These are phyloP conservation scores for Medicago lupulina DNA, from an alignment of 306 rosid species.

Conservation along the genomic window DNA sequence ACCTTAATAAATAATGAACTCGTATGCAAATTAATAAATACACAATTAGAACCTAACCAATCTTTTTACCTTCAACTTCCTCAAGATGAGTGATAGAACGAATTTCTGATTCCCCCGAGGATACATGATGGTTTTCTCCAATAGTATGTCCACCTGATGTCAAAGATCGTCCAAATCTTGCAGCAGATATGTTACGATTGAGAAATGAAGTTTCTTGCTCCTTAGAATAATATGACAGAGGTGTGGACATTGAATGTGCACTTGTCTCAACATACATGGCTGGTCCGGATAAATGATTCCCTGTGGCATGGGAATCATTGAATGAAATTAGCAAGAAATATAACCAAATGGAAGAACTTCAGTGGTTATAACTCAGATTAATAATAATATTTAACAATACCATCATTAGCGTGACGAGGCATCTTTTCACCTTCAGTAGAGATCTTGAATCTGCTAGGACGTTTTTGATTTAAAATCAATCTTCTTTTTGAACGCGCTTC, in stretches of 20 bases:
- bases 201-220: constrained; percentile 8
- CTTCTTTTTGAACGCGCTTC: constrained; percentile 11
- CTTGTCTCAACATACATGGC: background rate
- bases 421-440: background rate
- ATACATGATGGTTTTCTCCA: constrained; percentile 5
- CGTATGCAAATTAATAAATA: background rate
- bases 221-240: constrained; percentile 6
- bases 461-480: constrained; percentile 2
- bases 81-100: background rate
- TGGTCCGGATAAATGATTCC: constrained; percentile 10
- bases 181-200: background rate
- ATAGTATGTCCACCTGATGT: background rate
- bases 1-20: background rate
- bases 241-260: background rate
- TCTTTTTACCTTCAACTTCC: constrained; percentile 7
- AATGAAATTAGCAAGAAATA: background rate
- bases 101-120: background rate
- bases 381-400: background rate
- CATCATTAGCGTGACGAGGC: background rate
- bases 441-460: background rate
- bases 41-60: background rate
- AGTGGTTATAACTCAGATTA: constrained; percentile 19
- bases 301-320: constrained; percentile 18
- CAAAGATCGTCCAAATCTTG: background rate
- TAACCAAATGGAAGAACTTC: background rate